These are phyloP conservation scores for Chrysochromulina tobinii DNA, from an alignment of 78 protist species.

Conservation along the genomic window DNA sequence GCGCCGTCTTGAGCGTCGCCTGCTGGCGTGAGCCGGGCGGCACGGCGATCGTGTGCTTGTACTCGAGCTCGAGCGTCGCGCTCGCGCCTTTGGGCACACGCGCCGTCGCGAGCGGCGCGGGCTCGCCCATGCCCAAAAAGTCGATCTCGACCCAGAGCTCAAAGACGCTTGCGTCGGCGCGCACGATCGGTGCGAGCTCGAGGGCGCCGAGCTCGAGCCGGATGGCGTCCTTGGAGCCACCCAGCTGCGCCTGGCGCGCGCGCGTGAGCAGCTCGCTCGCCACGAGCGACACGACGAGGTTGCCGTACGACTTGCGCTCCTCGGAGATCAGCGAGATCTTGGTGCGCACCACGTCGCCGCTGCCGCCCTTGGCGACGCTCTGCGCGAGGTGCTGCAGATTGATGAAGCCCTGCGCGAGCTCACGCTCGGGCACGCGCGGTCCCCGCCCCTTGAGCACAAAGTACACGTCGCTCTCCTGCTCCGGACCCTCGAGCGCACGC, in stretches of 20 bases:
- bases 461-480: neutral
- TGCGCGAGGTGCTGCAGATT: too few relatives aligned
- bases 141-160: neutral
- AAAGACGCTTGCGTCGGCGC: neutral
- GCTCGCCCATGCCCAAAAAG: neutral
- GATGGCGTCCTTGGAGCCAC: too few relatives aligned
- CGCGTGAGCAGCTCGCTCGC: too few relatives aligned
- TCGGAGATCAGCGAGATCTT: too few relatives aligned
- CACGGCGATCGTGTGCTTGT: neutral
- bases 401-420: too few relatives aligned
- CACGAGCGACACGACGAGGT: too few relatives aligned
- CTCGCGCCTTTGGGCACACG: neutral
- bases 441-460: neutral
- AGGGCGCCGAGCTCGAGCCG: neutral
- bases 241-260: too few relatives aligned
- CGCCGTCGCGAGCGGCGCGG: neutral
- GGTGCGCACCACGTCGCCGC: too few relatives aligned
- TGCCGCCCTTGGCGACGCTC: too few relatives aligned
- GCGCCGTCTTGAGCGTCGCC: neutral
- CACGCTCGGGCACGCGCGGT: too few relatives aligned
- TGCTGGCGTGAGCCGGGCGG: neutral
- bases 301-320: too few relatives aligned
- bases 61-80: neutral
- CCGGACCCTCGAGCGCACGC: neutral
- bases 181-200: neutral